Base-by-base conservation (phyloP, 257 asterid genomes). In the Nyctanthes arbortristis region DNA sequence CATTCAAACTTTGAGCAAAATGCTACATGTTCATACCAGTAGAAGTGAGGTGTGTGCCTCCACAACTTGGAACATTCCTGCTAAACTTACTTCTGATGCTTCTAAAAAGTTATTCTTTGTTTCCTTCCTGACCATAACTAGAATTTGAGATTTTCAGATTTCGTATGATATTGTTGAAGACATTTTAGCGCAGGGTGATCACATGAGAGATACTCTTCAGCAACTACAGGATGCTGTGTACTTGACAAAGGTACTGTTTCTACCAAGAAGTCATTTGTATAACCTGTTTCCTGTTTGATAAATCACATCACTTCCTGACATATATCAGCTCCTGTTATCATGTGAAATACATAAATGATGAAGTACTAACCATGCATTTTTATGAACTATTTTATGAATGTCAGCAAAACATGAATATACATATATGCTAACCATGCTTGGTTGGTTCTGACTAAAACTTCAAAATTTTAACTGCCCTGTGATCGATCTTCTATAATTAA, bases 201-300 rank as follows among this genome's bases (percentile, higher is more conserved):
- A 78, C 60, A 84, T 93, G 78, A 84, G 79, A 78, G 92, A 79
- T 73, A 84, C 88, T 75, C 87, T 93, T 77, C 93, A 85, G 80
- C 92, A 85, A 84, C 88, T 93, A 56, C 98, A 93, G 84, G 97
- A 91, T 81, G 96, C 89, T 30, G 94, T 89, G 74, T 77, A 83
- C 86, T 63, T 91, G 83, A 93, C 98, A 62, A 93, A 93, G 98
- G 97, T 93, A 57, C n/a, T 67, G 40, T 73, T 74, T 70, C 62
- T 70, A 57, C 72, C 63, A 31, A 43, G 65, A 13, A 5, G 29
- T 14, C 60, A 25, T 1, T 32, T 39, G n/a, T 14, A 29, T 55
- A 14, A 49, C 47, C 39, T 39, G 22, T 56, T 13, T 4, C 45
- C 30, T 67, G 33, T 49, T 30, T 68, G 67, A 33, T n/a, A 63